Evolutionary conservation across 2,329 filamentous ascomycete species (phyloP), one percentile per base, ranked within the genome.

Genomic region (Ilyonectria mors-panacis): DNA sequence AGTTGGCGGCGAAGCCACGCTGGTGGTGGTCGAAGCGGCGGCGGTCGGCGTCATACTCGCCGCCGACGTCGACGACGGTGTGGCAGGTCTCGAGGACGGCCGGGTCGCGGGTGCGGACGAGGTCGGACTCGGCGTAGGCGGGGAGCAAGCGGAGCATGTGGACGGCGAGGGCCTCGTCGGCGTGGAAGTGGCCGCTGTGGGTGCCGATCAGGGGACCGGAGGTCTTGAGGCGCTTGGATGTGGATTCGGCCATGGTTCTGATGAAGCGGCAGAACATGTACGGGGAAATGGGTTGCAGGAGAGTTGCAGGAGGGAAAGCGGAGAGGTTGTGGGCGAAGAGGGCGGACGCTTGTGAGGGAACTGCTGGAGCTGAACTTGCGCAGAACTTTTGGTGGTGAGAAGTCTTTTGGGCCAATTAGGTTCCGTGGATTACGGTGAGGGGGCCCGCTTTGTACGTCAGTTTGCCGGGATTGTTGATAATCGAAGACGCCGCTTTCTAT

Each of bases 151-250:
- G 94, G 74, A 99, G 93, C 87, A 99, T 94, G 86, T 97, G 94
- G 71, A 99, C 95, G 65, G 96, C 96, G 48, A 99, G 90, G 68
- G 96, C 95, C 85, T 99, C 96, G 82, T 99, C 96, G 80, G 96
- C 96, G 85, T 99, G 96, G 88, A 99, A 99, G 86, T 98, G 94
- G 74, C 96, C 96, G 84, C 92, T 98, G 88, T 99, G 96, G 33
- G 96, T 99, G 78, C 95, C 96, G 79, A 98, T 97, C 74, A 90
- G 83, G 71, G 92, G 73, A 50, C 75, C 75, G 33, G 89, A 86
- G 75, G 92, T 93, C 88, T 97, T 97, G 80, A 97, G 84, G 81
- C 93, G 92, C 84, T 98, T 98, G 70, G 92, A 84, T 77, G 91
- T 88, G 78, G 85, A 88, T 86, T 93, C 89, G 76, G 91, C 86